Evolutionary conservation across 495 filamentous ascomycete genomes (phyloP).

Genomic region (Penicillium cosmopolitanum): DNA sequence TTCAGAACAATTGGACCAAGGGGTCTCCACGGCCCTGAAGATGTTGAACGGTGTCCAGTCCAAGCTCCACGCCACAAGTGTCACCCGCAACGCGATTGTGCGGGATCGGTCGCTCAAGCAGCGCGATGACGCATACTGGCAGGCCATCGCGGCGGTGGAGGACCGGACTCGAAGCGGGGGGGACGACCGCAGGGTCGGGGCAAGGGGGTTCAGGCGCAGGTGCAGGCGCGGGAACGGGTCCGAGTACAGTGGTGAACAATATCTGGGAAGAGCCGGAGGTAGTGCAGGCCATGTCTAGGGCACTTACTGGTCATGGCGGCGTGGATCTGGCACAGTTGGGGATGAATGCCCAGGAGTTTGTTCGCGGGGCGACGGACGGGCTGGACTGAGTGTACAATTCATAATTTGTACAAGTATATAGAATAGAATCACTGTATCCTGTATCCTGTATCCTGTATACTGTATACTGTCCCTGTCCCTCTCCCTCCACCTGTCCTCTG

Average conservation of each 20-base stretch:
- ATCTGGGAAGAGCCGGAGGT: constrained; percentile 62
- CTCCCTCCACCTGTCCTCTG: too few species aligned
- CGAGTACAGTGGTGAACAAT: constrained; percentile 27
- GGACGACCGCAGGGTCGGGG: constrained; percentile 10
- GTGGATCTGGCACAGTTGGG: constrained; percentile 54
- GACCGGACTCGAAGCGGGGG: constrained; percentile 34
- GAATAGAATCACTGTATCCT: not conserved
- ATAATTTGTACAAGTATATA: not conserved
- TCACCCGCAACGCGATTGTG: constrained; percentile 61
- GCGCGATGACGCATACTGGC: constrained; percentile 62
- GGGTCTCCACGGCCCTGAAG: constrained; percentile 44
- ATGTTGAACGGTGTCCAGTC: constrained; percentile 47
- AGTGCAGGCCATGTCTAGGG: constrained; percentile 53
- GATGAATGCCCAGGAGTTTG: constrained; percentile 47
- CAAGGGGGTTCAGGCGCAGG: too few species aligned
- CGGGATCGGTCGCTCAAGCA: constrained; percentile 58
- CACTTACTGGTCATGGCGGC: constrained; percentile 48
- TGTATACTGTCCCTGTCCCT: too few species aligned
- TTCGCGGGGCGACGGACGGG: constrained; percentile 44
- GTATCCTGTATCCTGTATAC: too few species aligned
- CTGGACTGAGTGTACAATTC: constrained; percentile 28
- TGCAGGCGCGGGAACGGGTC: constrained; percentile 9
- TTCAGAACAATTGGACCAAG: constrained; percentile 47
- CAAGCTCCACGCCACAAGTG: constrained; percentile 57
- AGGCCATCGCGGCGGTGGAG: constrained; percentile 47